Evolutionary conservation across 768 basidiomycete genomes (phyloP).

Genomic region (Hypholoma fasciculare): DNA sequence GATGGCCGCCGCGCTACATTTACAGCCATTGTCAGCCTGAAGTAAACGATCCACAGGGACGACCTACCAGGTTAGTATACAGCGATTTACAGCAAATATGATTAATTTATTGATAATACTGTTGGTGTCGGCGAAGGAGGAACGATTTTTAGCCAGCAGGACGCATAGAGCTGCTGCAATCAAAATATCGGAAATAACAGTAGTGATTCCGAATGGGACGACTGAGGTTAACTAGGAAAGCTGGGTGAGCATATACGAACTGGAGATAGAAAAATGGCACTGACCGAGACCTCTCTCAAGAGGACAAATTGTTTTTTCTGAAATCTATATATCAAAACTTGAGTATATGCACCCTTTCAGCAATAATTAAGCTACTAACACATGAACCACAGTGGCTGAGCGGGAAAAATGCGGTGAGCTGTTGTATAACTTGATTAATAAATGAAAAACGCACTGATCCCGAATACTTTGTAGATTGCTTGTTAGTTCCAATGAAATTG

Average conservation of each 20-base stretch:
- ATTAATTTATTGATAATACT: slow-evolving; percentile 44
- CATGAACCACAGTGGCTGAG: slow-evolving; percentile 40
- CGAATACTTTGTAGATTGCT: slow-evolving; percentile 30
- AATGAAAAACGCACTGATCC: slow-evolving; percentile 31
- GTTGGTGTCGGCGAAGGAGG: slow-evolving; percentile 42
- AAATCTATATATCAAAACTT: slow-evolving; percentile 27
- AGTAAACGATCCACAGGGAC: neutral
- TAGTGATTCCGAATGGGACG: slow-evolving; percentile 44
- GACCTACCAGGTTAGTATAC: slow-evolving; percentile 49
- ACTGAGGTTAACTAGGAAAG: slow-evolving; percentile 31
- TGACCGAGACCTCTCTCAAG: slow-evolving; percentile 34
- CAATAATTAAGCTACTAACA: slow-evolving; percentile 1
- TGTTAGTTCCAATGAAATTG: neutral
- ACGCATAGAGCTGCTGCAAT: slow-evolving; percentile 44
- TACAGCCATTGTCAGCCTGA: neutral
- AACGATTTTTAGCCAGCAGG: slow-evolving; percentile 38
- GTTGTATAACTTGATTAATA: neutral
- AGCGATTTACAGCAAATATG: slow-evolving; percentile 50
- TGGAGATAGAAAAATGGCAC: slow-evolving; percentile 8
- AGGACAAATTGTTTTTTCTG: slow-evolving; percentile 34
- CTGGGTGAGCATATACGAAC: neutral
- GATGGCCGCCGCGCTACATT: slow-evolving; percentile 35
- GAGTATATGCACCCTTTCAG: neutral
- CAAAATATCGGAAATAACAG: slow-evolving; percentile 46
- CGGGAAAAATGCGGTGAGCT: neutral